Evolutionary conservation across 1,284 basidiomycete genomes (phyloP), one percentile per base, ranked within the genome.

Genomic region (Omphalotus olearius): DNA sequence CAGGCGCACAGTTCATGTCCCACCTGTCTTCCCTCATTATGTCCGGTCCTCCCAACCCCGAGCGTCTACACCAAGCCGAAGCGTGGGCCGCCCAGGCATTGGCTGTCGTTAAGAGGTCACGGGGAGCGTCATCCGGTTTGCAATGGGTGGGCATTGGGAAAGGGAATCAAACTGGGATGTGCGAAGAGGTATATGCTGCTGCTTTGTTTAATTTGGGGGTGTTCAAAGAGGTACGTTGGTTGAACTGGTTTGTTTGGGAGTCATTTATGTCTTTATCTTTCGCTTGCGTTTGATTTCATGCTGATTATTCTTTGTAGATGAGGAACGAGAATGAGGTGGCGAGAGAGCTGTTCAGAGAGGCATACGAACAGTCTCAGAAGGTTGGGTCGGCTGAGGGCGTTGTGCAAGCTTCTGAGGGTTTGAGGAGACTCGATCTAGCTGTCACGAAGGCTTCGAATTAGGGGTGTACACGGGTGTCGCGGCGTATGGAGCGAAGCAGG

Each of bases 1-100:
- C 55, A 85, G 85, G 78, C n/a, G 84, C 85, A 6, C 78, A 85
- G 47, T 59, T 88, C 11, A 87, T 89, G 85, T 80, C 76, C 57
- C 82, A 80, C 54, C 69, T 89, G 33, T 77, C 83, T 9, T 80
- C 83, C 50, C 66, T 83, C 41, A 71, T 83, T 53, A 69, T 82
- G 54, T 75, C 76, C 36, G 68, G 64, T n/a, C 62, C 41, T 51
- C 60, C 72, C 14, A 9, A 33, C 9, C 67, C 71, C 0, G 73
- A 80, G 33, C 67, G 68, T 25, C 64, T 78, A 36, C 64, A 72
- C 30, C 76, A 82, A 57, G 83, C 85, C 0, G 82, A 85, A 59
- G 65, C 73, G 1, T 85, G 83, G 82, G 79, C 80, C 1, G 68
- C 69, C 39, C 78, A 80, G 55, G 81, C 81, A 1, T 63, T 82